phyloP scores from a whole-genome alignment of 1,284 basidiomycete species.

The Athelia sp. region DNA sequence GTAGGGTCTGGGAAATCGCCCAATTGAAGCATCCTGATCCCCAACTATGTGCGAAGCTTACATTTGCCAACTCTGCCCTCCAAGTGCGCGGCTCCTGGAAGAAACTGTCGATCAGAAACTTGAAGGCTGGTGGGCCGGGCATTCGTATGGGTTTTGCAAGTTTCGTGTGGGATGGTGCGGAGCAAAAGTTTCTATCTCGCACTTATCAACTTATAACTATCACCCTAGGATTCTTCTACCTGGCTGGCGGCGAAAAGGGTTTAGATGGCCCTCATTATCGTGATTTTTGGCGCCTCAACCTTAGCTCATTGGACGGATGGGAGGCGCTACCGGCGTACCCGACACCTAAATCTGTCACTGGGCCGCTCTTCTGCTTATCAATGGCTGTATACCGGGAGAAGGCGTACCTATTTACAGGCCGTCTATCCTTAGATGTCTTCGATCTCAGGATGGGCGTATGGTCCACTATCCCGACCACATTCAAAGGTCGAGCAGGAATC shows the following conservation, averaged over 20 bases:
- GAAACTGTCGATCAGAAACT: conserved; percentile 18
- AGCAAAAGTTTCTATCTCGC: not conserved
- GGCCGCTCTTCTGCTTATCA: conserved; percentile 16
- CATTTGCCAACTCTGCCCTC: conserved; percentile 15
- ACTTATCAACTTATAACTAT: not conserved
- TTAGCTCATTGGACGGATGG: conserved; percentile 24
- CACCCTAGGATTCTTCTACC: conserved; percentile 25
- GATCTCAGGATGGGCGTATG: conserved; percentile 27
- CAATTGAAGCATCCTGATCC: conserved; percentile 19
- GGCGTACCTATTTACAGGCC: conserved; percentile 28
- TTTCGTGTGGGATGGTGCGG: conserved; percentile 20
- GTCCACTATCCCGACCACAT: conserved; percentile 24
- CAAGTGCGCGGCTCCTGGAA: conserved; percentile 23
- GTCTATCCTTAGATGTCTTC: conserved; percentile 22
- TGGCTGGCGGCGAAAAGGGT: conserved; percentile 24
- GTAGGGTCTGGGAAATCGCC: not conserved
- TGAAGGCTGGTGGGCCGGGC: conserved; percentile 10
- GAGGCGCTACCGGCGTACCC: conserved; percentile 25
- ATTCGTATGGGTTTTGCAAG: conserved; percentile 17
- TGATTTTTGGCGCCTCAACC: conserved; percentile 29
- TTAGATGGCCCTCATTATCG: conserved; percentile 21
- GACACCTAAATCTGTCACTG: conserved; percentile 9
- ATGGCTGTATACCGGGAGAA: conserved; percentile 25
- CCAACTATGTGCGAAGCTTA: not conserved
- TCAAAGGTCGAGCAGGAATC: conserved; percentile 11